Evolutionary conservation across 106 monocot species (phyloP).

Genomic region (Dendrobium chrysotoxum): DNA sequence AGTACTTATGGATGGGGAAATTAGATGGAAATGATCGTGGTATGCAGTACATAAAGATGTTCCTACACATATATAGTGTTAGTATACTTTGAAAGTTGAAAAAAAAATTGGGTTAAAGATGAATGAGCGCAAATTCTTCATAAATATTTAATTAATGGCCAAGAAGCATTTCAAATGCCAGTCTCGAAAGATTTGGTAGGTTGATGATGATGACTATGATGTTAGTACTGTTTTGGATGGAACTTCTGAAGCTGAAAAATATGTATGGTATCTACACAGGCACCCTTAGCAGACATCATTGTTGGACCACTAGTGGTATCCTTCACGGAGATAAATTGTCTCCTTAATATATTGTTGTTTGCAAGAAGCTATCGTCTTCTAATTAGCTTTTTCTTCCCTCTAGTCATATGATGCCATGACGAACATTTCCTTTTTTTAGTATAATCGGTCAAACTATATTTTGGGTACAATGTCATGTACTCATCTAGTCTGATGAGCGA

Average conservation of each 20-base stretch:
- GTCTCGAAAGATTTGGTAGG: neutral
- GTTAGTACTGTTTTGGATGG: neutral
- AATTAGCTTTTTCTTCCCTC: neutral
- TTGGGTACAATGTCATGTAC: neutral
- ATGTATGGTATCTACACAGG: neutral
- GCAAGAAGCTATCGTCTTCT: neutral
- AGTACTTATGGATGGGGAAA: too few relatives aligned
- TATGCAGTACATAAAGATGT: too few relatives aligned
- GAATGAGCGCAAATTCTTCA: neutral
- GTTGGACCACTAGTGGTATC: neutral
- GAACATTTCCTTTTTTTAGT: neutral
- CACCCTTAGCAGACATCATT: too few relatives aligned
- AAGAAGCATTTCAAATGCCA: neutral
- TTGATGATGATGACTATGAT: neutral
- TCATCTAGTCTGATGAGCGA: neutral
- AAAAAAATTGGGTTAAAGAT: neutral
- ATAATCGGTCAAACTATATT: neutral
- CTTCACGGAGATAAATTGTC: neutral
- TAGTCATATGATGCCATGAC: neutral
- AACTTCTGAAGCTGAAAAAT: neutral
- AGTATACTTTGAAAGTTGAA: neutral
- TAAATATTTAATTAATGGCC: neutral
- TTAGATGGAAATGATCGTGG: too few relatives aligned
- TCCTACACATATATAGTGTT: neutral
- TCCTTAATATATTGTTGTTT: neutral